Percentiles rank a stretch among this genome's conserved stretches.
Conservation (phyloP, 139 green algal species). For the Picochlorum sp. region DNA sequence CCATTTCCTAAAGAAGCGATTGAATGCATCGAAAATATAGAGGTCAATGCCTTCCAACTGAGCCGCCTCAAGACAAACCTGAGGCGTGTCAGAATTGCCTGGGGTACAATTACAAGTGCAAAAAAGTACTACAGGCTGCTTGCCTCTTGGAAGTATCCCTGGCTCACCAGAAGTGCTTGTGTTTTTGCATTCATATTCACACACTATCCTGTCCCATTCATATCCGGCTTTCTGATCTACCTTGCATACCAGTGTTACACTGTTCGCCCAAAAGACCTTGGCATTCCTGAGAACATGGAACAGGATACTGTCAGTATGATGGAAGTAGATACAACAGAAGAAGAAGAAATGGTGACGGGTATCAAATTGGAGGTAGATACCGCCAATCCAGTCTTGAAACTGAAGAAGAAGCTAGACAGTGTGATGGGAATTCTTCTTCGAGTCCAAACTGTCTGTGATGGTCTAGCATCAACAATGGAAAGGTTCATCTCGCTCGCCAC, state of each 20-base stretch:
- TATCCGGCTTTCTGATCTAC: constrained; percentile 18
- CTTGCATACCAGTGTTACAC: not conserved
- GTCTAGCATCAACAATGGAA: constrained; percentile 14
- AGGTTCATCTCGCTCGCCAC: constrained; percentile 14
- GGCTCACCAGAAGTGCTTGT: constrained; percentile 3
- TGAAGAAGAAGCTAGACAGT: constrained; percentile 3
- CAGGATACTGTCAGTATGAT: constrained; percentile 16
- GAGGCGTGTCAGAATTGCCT: constrained; percentile 14
- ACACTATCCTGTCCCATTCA: constrained; percentile 1
- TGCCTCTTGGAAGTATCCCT: constrained; percentile 18
- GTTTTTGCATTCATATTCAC: constrained; percentile 2
- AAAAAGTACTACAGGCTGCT: constrained; percentile 1
- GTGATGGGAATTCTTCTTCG: constrained; percentile 16
- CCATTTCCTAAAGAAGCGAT: constrained; percentile 12
- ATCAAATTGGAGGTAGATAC: not conserved
- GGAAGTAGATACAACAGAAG: constrained; percentile 11
- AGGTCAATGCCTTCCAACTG: constrained; percentile 27
- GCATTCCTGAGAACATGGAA: constrained; percentile 13
- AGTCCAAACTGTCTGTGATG: constrained; percentile 20
- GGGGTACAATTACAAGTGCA: constrained; percentile 5
- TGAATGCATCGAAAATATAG: constrained; percentile 16
- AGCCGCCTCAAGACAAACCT: constrained; percentile 15
- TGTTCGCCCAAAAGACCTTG: not conserved
- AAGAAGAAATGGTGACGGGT: not conserved
- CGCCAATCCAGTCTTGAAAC: not conserved